Evolutionary conservation across 108 stramenopile genomes (phyloP).

Genomic region (Pseudonitzschia delicatissima): DNA sequence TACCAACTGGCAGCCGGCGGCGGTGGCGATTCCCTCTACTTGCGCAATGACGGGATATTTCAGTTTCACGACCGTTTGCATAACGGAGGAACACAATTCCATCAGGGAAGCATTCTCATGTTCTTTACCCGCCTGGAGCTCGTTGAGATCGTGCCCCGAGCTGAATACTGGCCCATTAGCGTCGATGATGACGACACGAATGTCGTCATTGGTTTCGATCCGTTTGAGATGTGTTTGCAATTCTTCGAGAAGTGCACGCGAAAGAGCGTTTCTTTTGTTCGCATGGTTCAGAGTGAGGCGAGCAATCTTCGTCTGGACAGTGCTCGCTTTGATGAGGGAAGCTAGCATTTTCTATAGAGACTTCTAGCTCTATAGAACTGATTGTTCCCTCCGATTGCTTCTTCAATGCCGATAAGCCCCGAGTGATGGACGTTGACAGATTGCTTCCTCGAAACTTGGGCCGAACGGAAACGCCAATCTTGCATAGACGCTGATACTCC

Average conservation of each 20-base stretch:
- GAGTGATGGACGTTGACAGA: no score
- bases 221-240: constrained; percentile 13
- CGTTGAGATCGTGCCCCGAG: constrained; percentile 72
- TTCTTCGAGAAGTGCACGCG: constrained; percentile 33
- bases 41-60: constrained; percentile 63
- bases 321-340: background rate
- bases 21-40: constrained; percentile 73
- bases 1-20: constrained; percentile 81
- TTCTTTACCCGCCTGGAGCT: constrained; percentile 16
- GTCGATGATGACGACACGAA: constrained; percentile 45
- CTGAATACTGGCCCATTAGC: constrained; percentile 40
- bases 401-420: no score
- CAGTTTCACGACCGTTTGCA: constrained; percentile 43
- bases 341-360: no score
- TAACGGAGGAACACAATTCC: constrained; percentile 52
- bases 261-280: constrained; percentile 37
- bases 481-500: no score
- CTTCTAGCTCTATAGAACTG: no score
- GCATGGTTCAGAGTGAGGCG: constrained; percentile 22
- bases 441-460: no score
- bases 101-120: constrained; percentile 30
- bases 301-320: background rate
- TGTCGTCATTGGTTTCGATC: constrained; percentile 19
- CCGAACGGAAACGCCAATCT: no score
- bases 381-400: no score